Evolutionary conservation across 2,329 filamentous ascomycete species (phyloP).

Genomic region (Byssothecium circinans): DNA sequence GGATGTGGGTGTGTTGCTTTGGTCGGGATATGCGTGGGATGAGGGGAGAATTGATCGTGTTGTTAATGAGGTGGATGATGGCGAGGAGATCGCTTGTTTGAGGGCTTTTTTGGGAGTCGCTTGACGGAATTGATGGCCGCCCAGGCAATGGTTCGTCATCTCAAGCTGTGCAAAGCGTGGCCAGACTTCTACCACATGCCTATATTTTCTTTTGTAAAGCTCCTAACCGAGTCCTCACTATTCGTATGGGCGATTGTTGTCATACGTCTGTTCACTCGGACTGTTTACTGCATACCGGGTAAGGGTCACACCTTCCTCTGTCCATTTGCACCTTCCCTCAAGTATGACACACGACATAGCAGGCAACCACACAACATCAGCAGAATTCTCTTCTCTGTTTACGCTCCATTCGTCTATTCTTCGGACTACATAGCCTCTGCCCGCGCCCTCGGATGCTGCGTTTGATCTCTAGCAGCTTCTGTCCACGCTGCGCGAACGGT

Average conservation of each 20-base stretch:
- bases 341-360: not conserved
- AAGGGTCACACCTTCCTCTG: constrained; percentile 2
- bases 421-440: not conserved
- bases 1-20: constrained; percentile 61
- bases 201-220: no score
- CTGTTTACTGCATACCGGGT: not conserved
- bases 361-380: constrained; percentile 5
- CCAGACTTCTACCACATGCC: no score
- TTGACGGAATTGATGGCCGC: not conserved
- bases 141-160: no score
- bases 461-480: no score
- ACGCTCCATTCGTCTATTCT: not conserved
- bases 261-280: no score
- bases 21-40: constrained; percentile 67
- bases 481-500: no score
- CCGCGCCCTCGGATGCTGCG: no score
- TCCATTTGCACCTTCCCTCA: not conserved
- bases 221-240: not conserved
- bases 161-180: no score
- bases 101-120: constrained; percentile 42
- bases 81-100: constrained; percentile 57
- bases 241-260: not conserved
- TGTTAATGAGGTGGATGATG: constrained; percentile 55
- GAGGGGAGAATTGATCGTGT: constrained; percentile 61
- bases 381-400: not conserved